Base-by-base conservation (phyloP, 1,284 basidiomycete genomes). In the Mycosarcoma maydis region DNA sequence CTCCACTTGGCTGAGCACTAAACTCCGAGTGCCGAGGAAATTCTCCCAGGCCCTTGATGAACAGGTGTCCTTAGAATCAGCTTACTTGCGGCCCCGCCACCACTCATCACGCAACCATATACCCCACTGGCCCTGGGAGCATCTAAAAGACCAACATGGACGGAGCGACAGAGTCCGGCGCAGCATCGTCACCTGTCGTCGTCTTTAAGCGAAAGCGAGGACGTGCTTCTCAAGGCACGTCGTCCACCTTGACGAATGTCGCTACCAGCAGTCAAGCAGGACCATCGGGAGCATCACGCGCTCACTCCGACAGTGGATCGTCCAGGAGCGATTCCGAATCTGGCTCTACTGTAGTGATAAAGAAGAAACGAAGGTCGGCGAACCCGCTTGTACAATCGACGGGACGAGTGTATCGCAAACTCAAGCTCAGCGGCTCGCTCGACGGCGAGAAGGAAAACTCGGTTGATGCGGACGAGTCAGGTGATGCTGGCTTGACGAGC, bases 181-280 rank as follows among this genome's bases (percentile, higher is more conserved):
- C 30, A 4, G 19, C 51, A 4, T 24, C 55, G 10, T 16, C 33
- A 4, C 19, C 52, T 14, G 38, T n/a, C 1, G 55, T 69, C 14
- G 34, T 64, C 14, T 70, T 70, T 46, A 70, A 70, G 38, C 41
- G 56, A 16, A 70, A 70, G 49, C 67, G 67, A 11, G 60, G 60
- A 3, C 47, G 42, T 16, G 48, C 55, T 2, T 39, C 54, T 32
- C 53, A 49, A 36, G 36, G 40, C 33, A 23, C 49, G 37, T 33
- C 42, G 22, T 52, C 52, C 52, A 52, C 36, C 29, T 26, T 33
- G 6, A 36, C 41, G 3, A 30, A 27, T 14, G 16, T 34, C 20
- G 26, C 51, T 14, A 19, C 33, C 7, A 38, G 17, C 23, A 46
- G 23, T 33, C 16, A 17, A 13, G 22, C 64, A 14, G 64, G 53